Conservation (phyloP, 2,329 filamentous ascomycete genomes). For the Coniochaeta sp. region DNA sequence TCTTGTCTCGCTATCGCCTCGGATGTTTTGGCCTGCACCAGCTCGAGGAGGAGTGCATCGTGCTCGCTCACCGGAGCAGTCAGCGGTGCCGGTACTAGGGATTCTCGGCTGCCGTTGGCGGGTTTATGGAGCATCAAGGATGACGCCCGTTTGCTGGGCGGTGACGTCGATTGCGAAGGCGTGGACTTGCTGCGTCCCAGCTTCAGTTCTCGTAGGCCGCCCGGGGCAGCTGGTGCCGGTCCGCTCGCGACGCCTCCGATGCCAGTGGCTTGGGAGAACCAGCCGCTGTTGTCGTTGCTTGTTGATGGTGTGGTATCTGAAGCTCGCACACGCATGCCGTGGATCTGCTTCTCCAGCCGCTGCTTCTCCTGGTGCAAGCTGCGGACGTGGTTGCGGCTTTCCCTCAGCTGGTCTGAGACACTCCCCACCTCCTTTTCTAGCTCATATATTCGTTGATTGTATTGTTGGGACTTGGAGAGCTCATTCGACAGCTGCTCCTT, state of each 20-base stretch:
- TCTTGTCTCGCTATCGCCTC: constrained; percentile 84
- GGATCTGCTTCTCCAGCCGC: constrained; percentile 71
- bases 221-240: constrained; percentile 16
- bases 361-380: constrained; percentile 77
- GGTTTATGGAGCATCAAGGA: constrained; percentile 33
- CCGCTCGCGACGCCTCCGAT: constrained; percentile 11
- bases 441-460: constrained; percentile 67
- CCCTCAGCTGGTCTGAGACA: constrained; percentile 69
- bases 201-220: constrained; percentile 78
- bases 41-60: constrained; percentile 68
- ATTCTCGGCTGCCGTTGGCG: constrained; percentile 18
- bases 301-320: constrained; percentile 35
- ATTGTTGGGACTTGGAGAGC: constrained; percentile 60
- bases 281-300: constrained; percentile 20
- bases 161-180: constrained; percentile 39
- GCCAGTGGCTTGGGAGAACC: constrained; percentile 28
- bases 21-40: constrained; percentile 83
- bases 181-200: constrained; percentile 67
- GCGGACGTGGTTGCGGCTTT: constrained; percentile 71
- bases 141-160: constrained; percentile 47
- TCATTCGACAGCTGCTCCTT: constrained; percentile 79
- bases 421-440: constrained; percentile 62
- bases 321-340: constrained; percentile 56
- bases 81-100: constrained; percentile 29
- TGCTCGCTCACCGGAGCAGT: constrained; percentile 38